A percentile compares a stretch with the other conserved stretches of the same genome.
Evolutionary conservation across 1,139 yeast genomes (phyloP).

Genomic region (Meyerozyma athensensis): DNA sequence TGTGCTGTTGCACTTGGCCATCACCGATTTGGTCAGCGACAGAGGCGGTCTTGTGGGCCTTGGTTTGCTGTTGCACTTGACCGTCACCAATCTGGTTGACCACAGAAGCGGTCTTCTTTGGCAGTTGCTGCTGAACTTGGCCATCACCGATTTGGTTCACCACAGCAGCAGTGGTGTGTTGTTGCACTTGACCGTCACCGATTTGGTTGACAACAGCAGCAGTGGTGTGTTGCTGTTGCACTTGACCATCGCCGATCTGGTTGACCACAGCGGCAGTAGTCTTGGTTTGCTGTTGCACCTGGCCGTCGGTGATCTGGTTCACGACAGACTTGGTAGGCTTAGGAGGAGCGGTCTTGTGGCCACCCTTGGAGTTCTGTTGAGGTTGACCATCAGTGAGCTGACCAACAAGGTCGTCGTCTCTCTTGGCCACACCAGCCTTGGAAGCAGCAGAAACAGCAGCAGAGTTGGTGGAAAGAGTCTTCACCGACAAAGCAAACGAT

Average conservation of each 20-base stretch:
- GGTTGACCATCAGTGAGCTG: constrained; percentile 46
- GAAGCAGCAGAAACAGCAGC: constrained; percentile 12
- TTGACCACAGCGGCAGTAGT: constrained; percentile 11
- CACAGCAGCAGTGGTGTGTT: constrained; percentile 6
- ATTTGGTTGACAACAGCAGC: constrained; percentile 24
- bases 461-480: constrained; percentile 11
- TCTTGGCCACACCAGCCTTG: constrained; percentile 15
- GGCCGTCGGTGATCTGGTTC: constrained; percentile 20
- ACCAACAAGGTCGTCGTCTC: constrained; percentile 12
- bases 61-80: constrained; percentile 12
- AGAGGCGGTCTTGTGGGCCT: constrained; percentile 33
- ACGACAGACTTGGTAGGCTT: background rate
- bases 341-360: constrained; percentile 14
- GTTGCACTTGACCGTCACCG: constrained; percentile 13
- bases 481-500: constrained; percentile 25
- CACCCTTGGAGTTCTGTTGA: constrained; percentile 35
- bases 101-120: constrained; percentile 4
- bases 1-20: constrained; percentile 32
- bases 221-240: constrained; percentile 37
- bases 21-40: constrained; percentile 30
- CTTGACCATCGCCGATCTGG: constrained; percentile 43
- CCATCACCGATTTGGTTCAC: constrained; percentile 8
- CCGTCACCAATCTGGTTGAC: constrained; percentile 8
- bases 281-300: constrained; percentile 13
- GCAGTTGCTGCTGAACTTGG: constrained; percentile 7